Evolutionary conservation across 345 rosid genomes (phyloP).

Genomic region (Gossypioides kirkii): DNA sequence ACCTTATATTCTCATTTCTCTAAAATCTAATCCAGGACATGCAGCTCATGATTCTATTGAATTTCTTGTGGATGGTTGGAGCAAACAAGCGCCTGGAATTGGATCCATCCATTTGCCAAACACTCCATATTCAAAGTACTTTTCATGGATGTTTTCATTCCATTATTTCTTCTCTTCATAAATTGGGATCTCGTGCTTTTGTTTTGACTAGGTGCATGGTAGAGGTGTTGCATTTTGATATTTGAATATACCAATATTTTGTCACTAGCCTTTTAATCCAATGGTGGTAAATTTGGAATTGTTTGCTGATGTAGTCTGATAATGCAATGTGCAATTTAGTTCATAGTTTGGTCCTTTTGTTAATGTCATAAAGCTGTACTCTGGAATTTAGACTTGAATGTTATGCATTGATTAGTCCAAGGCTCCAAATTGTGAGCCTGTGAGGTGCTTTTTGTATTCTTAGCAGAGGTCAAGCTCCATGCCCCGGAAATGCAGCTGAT

Average conservation of each 20-base stretch:
- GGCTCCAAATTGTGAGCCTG: constrained; percentile 6
- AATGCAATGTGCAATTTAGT: background rate
- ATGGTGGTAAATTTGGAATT: background rate
- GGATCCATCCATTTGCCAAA: background rate
- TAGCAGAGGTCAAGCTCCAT: background rate
- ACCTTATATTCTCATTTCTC: background rate
- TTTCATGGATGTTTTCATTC: background rate
- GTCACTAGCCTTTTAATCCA: background rate
- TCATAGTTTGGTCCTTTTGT: no score
- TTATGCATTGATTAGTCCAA: background rate
- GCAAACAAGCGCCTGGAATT: background rate
- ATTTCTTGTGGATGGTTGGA: background rate
- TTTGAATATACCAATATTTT: background rate
- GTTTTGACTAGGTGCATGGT: background rate
- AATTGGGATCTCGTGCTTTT: no score
- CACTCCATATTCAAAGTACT: background rate
- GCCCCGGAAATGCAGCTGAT: background rate
- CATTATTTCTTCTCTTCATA: background rate
- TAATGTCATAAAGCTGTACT: background rate
- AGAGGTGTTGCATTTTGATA: background rate
- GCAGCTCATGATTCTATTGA: background rate
- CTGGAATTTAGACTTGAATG: background rate
- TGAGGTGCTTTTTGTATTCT: background rate
- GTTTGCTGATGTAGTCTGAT: background rate
- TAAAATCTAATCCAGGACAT: background rate